phyloP scores from a whole-genome alignment of 768 basidiomycete species.

The Amanita pseudoporphyria region DNA sequence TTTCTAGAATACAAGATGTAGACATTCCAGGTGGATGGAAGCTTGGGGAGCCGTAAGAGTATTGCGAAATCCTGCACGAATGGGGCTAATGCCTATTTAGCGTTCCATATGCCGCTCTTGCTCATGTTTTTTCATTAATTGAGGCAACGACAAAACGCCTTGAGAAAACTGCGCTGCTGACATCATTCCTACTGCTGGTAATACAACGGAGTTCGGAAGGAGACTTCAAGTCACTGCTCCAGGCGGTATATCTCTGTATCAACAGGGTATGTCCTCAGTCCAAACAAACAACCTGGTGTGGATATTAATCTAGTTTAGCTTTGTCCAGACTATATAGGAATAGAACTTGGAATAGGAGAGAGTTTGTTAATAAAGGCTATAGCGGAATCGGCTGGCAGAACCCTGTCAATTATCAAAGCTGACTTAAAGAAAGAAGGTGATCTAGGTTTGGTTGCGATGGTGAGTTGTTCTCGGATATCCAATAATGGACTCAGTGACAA shows the following conservation, averaged over 20 bases:
- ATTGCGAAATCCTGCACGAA: neutral
- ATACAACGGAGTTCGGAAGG: conserved; percentile 76
- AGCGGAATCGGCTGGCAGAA: conserved; percentile 90
- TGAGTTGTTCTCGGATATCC: neutral
- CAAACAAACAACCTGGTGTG: neutral
- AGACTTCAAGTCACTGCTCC: conserved; percentile 68
- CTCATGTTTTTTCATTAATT: conserved; percentile 81
- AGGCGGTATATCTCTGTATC: conserved; percentile 92
- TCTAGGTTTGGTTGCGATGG: conserved; percentile 91
- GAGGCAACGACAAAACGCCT: conserved; percentile 93
- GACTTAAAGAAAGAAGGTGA: conserved; percentile 95
- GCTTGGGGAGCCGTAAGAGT: conserved; percentile 67
- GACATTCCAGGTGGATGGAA: conserved; percentile 81
- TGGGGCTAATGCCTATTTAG: conserved; percentile 27
- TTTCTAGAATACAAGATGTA: conserved; percentile 55
- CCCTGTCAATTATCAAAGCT: conserved; percentile 68
- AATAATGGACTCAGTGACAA: neutral
- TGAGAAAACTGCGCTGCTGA: conserved; percentile 85
- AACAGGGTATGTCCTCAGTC: conserved; percentile 58
- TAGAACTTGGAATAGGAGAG: conserved; percentile 96
- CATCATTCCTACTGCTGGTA: conserved; percentile 81
- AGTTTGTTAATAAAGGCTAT: conserved; percentile 92
- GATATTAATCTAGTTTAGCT: conserved; percentile 38
- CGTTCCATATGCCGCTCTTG: conserved; percentile 89
- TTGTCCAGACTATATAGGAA: conserved; percentile 89